phyloP scores from a whole-genome alignment of 164 flowering plant genomes.

The Amborella trichopoda region DNA sequence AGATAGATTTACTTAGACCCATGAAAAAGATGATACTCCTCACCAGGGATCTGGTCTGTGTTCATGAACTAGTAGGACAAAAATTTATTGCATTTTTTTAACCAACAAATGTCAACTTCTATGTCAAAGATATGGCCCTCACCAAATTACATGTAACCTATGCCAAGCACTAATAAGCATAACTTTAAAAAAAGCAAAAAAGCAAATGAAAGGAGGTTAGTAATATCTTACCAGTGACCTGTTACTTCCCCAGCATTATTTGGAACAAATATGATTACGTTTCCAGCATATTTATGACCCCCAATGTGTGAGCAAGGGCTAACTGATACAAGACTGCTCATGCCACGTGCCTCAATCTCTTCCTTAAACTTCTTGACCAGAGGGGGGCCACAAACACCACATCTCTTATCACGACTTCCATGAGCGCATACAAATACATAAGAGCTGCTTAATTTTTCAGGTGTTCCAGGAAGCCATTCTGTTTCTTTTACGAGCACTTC shows the following conservation, averaged over 20 bases:
- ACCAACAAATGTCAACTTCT: too few species aligned
- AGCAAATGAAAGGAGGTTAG: too few species aligned
- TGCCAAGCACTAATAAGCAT: too few species aligned
- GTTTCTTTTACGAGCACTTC: conserved; percentile 70
- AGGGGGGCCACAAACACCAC: conserved; percentile 94
- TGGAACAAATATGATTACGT: conserved; percentile 57
- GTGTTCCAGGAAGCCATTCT: conserved; percentile 51
- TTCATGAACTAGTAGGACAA: too few species aligned
- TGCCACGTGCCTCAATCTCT: conserved; percentile 48
- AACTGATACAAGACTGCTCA: conserved; percentile 49
- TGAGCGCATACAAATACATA: conserved; percentile 87
- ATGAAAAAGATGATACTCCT: too few species aligned
- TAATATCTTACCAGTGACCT: conserved; percentile 94
- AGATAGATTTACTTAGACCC: too few species aligned
- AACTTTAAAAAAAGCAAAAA: too few species aligned
- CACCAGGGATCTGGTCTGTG: too few species aligned
- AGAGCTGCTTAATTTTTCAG: conserved; percentile 47
- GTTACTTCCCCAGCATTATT: conserved; percentile 40
- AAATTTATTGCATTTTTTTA: too few species aligned
- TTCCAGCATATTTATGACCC: conserved; percentile 97
- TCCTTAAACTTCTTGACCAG: conserved; percentile 60
- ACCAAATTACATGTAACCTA: too few species aligned
- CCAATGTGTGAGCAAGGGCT: conserved; percentile 90
- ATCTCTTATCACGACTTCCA: conserved; percentile 73
- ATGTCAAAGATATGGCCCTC: too few species aligned